phyloP scores from a whole-genome alignment of 805 yeast species.

The Kodamaea jinghongensis region DNA sequence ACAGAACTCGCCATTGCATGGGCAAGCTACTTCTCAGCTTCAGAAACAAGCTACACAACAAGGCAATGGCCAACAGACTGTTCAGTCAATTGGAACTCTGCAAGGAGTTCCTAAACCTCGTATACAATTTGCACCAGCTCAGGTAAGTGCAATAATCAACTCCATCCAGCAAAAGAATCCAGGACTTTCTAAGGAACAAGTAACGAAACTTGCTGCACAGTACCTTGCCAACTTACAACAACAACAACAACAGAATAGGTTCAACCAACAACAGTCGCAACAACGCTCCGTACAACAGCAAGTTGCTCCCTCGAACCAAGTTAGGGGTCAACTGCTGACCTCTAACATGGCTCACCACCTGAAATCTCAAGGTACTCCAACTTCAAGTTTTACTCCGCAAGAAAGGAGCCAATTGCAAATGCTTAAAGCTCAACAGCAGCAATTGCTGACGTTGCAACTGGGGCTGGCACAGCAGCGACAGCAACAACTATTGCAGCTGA shows the following conservation, averaged over 20 bases:
- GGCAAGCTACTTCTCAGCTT: not conserved
- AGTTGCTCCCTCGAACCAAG: slow-evolving; percentile 6
- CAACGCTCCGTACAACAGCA: slow-evolving; percentile 25
- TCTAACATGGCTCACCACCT: slow-evolving; percentile 7
- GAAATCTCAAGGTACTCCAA: slow-evolving; percentile 7
- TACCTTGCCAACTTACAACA: slow-evolving; percentile 58
- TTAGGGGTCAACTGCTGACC: slow-evolving; percentile 7
- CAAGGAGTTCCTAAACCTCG: slow-evolving; percentile 23
- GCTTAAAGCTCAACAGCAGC: slow-evolving; percentile 32
- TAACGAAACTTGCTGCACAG: slow-evolving; percentile 62
- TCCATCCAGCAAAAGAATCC: slow-evolving; percentile 69
- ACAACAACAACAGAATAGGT: slow-evolving; percentile 44
- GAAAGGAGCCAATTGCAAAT: slow-evolving; percentile 42
- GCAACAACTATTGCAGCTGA: not conserved
- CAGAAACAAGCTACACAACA: not conserved
- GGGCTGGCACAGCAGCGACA: slow-evolving; percentile 16
- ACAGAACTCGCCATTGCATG: not conserved
- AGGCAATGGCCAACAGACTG: slow-evolving; percentile 1
- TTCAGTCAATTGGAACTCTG: not conserved
- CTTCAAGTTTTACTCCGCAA: slow-evolving; percentile 42
- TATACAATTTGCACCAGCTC: slow-evolving; percentile 54
- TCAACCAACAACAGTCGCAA: slow-evolving; percentile 8
- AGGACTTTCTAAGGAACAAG: slow-evolving; percentile 58
- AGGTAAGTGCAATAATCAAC: slow-evolving; percentile 61
- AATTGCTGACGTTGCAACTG: slow-evolving; percentile 19